Conservation (phyloP, 1,284 basidiomycete species). For the Phlebopus sp. region DNA sequence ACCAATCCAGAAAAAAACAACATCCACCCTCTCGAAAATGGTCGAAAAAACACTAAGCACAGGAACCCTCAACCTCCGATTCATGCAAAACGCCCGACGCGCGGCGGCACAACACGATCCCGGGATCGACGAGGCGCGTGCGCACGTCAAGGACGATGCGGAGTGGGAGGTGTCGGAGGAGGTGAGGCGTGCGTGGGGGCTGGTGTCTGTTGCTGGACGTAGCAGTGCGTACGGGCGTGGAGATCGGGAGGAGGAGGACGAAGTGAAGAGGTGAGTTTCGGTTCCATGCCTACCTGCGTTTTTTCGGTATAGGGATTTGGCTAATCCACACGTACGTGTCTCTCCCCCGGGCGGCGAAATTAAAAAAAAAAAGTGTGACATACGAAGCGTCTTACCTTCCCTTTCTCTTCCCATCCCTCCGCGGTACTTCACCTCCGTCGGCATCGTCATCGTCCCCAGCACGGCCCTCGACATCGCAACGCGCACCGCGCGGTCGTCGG, state of each 20-base stretch:
- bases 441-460: slow-evolving; percentile 42
- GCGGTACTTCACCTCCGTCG: slow-evolving; percentile 25
- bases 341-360: too few relatives aligned
- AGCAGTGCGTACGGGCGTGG: too few relatives aligned
- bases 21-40: too few relatives aligned
- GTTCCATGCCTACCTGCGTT: too few relatives aligned
- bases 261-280: slow-evolving; percentile 27
- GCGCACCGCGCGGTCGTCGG: slow-evolving; percentile 42
- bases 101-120: slow-evolving; percentile 51
- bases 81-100: slow-evolving; percentile 67
- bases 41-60: slow-evolving; percentile 59
- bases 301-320: too few relatives aligned
- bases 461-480: too few relatives aligned
- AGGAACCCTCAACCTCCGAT: slow-evolving; percentile 64
- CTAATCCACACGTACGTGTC: too few relatives aligned
- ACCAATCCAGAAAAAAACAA: background rate
- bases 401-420: slow-evolving; percentile 54
- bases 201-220: slow-evolving; percentile 22
- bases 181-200: slow-evolving; percentile 57
- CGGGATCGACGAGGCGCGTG: slow-evolving; percentile 51
- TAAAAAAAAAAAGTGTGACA: slow-evolving; percentile 32
- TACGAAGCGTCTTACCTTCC: slow-evolving; percentile 72
- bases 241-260: slow-evolving; percentile 9
- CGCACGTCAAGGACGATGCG: slow-evolving; percentile 62
- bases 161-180: slow-evolving; percentile 65